Evolutionary conservation across 805 yeast genomes (phyloP), one percentile per base, ranked within the genome.

Genomic region (Pichia insulana): DNA sequence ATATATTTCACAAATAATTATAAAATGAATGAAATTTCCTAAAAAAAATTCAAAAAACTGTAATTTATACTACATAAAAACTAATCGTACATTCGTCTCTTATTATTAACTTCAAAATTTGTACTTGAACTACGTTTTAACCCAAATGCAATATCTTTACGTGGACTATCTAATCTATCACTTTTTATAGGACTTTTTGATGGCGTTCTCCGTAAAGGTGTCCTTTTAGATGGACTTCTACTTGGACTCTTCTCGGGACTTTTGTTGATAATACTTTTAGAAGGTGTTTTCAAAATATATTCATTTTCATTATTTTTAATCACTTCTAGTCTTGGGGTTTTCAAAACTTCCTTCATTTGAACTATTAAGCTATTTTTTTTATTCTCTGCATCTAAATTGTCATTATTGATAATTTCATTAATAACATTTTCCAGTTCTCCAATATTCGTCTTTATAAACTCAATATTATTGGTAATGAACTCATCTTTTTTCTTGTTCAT

Each of bases 401-500:
- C 22, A 17, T 30, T 20, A 13, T 28, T 30, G 12, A 40, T 12
- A 3, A 40, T 13, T 15, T 30, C 35, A 19, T 34, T 27, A 11
- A 34, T 16, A 9, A 30, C n/a, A 20, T 2, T 15, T 20, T 40
- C 25, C 13, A 40, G 15, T 18, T 40, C 22, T n/a, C 30, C 11
- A 17, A 20, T 40, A 22, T 22, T 40, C 7, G 20, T 22, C 10
- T 34, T 19, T 27, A 34, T 30, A 34, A 15, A 15, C 16, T 34
- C 11, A 11, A 22, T 20, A 9, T 28, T 30, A 15, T 30, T 36
- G 7, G 34, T 20, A 16, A 35, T 18, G 13, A 49, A 55, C 7
- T 40, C 47, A 7, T 48, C 30, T 19, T 47, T 45, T 26, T 28
- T 28, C 7, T 12, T 11, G 31, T 28, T 28, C 15, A n/a, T 12